Base-by-base conservation (phyloP, 441 rosid genomes). In the Euphorbia corollata region DNA sequence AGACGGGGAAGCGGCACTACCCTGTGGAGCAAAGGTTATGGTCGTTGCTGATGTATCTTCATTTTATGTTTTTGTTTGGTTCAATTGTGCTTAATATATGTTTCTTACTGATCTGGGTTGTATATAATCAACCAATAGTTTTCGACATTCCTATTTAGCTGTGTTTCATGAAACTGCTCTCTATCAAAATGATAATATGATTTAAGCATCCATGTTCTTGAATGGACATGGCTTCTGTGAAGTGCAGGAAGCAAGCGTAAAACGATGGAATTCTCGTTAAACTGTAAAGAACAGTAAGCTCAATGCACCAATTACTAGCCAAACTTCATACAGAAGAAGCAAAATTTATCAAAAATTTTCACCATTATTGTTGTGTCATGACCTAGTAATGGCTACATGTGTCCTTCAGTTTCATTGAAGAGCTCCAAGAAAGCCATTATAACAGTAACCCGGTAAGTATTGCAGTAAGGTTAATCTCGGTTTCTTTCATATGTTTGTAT, bases 241-340 rank as follows among this genome's bases (percentile, higher is more conserved):
- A 45, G 3, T 45, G 13, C 63, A 34, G 24, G 22, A n/a, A 60
- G 8, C 11, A 36, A 34, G 47, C 45, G n/a, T 6, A 60, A 18
- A 36, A 60, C n/a, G 45, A 60, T 34, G 63, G 15, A 34, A 24
- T 56, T 23, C n/a, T 56, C 36, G 15, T 56, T 23, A 60, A 60
- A 16, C 45, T 8, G 0, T 8, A 18, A 5, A 51, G 56, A 1
- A 51, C 23, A 51, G 56, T 51, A 4, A 51, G 22, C 56, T 23
- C 18, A 51, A 19, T 19, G 23, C 56, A 51, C 56, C 5, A n/a
- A 51, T 4, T n/a, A 19, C 11, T n/a, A 19, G 20, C 20, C 23
- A 51, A 51, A 18, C 23, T 45, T 45, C 39, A 13, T 30, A 30
- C 16, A 58, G 13, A 59, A 36, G 63, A 20, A 16, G 23, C 23